phyloP scores from a whole-genome alignment of 495 filamentous ascomycete species.

The Penicillium arizonense region DNA sequence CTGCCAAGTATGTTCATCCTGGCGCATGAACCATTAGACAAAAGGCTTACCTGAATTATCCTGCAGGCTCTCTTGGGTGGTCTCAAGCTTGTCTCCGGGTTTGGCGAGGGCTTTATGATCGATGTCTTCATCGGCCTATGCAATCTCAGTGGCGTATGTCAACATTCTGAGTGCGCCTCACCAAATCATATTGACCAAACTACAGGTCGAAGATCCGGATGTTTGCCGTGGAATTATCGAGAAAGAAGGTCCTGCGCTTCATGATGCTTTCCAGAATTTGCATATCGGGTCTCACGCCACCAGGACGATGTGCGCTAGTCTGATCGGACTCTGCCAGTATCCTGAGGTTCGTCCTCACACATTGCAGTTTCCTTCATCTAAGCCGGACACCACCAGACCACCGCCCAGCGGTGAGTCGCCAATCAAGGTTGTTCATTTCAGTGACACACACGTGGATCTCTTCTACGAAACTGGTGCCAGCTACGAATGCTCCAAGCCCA shows the following conservation, averaged over 20 bases:
- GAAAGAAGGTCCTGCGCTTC: conserved; percentile 49
- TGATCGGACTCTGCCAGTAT: conserved; percentile 50
- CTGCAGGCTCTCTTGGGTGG: conserved; percentile 40
- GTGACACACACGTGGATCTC: conserved; percentile 55
- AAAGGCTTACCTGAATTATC: neutral
- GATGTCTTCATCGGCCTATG: conserved; percentile 44
- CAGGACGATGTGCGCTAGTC: conserved; percentile 44
- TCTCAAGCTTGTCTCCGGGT: conserved; percentile 42
- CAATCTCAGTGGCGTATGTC: conserved; percentile 37
- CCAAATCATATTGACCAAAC: neutral
- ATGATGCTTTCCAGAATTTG: conserved; percentile 45
- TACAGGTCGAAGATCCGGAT: conserved; percentile 43
- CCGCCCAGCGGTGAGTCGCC: conserved; percentile 43
- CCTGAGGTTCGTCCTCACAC: conserved; percentile 41
- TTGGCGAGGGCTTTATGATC: conserved; percentile 43
- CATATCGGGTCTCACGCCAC: conserved; percentile 45
- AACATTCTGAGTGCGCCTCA: neutral
- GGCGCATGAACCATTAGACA: neutral
- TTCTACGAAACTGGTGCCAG: conserved; percentile 49
- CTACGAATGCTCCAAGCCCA: conserved; percentile 52
- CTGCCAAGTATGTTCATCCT: conserved; percentile 15
- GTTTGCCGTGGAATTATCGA: conserved; percentile 48
- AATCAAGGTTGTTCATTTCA: conserved; percentile 54
- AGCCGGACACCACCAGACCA: conserved; percentile 38
- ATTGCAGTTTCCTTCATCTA: conserved; percentile 44